Percentiles rank a stretch among this genome's conserved stretches.
These are phyloP conservation scores for Aphanocladium album DNA, from an alignment of 2,329 filamentous ascomycete species.

Conservation along the genomic window DNA sequence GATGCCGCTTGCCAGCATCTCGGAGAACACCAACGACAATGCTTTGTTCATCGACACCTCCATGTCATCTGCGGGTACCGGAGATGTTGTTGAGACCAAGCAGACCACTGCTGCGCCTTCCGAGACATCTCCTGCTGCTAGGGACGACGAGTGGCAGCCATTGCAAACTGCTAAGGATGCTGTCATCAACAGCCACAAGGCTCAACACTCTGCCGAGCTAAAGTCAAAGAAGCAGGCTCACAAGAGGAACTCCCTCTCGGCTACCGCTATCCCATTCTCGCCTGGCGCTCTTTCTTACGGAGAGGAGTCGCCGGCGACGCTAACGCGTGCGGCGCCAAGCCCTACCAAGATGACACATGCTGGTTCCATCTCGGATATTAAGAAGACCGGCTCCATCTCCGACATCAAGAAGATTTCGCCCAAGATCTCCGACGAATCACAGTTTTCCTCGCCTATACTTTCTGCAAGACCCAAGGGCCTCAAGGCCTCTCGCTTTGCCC, in stretches of 20 bases:
- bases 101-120: slow-evolving; percentile 48
- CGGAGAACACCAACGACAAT: slow-evolving; percentile 37
- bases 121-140: slow-evolving; percentile 41
- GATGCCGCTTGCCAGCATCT: slow-evolving; percentile 13
- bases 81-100: slow-evolving; percentile 51
- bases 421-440: slow-evolving; percentile 33
- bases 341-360: slow-evolving; percentile 2
- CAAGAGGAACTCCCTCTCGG: slow-evolving; percentile 53
- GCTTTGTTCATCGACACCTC: slow-evolving; percentile 43
- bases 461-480: slow-evolving; percentile 39
- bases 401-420: slow-evolving; percentile 9
- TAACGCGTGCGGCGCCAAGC: slow-evolving; percentile 4
- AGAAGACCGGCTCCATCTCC: background rate
- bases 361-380: background rate
- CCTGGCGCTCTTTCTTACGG: slow-evolving; percentile 34
- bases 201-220: slow-evolving; percentile 8
- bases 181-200: slow-evolving; percentile 32
- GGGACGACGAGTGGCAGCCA: slow-evolving; percentile 1
- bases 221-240: slow-evolving; percentile 1
- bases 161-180: slow-evolving; percentile 26
- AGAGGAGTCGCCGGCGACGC: slow-evolving; percentile 19
- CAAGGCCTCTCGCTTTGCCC: slow-evolving; percentile 41
- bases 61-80: slow-evolving; percentile 48
- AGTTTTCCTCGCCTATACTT: slow-evolving; percentile 41
- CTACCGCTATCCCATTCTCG: slow-evolving; percentile 65